These are phyloP conservation scores for Hericium alpestre DNA, from an alignment of 768 basidiomycete species.

Conservation along the genomic window DNA sequence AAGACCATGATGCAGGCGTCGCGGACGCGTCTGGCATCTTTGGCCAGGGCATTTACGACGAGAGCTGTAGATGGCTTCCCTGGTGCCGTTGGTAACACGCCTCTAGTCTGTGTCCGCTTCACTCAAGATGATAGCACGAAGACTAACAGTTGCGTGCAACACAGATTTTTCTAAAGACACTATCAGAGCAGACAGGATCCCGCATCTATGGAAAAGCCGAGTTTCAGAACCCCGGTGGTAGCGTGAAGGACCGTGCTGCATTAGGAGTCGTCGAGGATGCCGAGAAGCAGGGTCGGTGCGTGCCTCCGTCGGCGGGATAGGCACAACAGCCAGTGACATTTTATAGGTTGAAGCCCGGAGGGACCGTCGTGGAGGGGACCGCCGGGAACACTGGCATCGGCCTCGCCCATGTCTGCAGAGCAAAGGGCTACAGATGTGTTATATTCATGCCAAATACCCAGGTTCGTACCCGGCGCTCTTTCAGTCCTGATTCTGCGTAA, in stretches of 20 bases:
- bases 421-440: constrained; percentile 91
- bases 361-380: constrained; percentile 95
- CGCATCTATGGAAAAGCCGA: constrained; percentile 93
- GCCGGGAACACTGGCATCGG: constrained; percentile 98
- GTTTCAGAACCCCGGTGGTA: constrained; percentile 96
- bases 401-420: constrained; percentile 87
- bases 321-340: background rate
- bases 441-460: constrained; percentile 98
- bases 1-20: background rate
- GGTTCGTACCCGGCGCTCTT: constrained; percentile 25
- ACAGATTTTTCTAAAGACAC: constrained; percentile 72
- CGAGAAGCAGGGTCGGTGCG: constrained; percentile 72
- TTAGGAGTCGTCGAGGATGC: constrained; percentile 81
- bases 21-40: background rate
- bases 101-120: constrained; percentile 47
- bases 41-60: constrained; percentile 20
- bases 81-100: constrained; percentile 88
- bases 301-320: constrained; percentile 9
- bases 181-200: constrained; percentile 77
- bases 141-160: constrained; percentile 1
- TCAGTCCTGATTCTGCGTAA: no score
- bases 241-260: constrained; percentile 95
- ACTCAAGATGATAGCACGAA: background rate
- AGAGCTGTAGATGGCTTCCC: constrained; percentile 64
- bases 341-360: constrained; percentile 74